Evolutionary conservation across 2,329 filamentous ascomycete genomes (phyloP).

Genomic region (Sclerotinia nivalis): DNA sequence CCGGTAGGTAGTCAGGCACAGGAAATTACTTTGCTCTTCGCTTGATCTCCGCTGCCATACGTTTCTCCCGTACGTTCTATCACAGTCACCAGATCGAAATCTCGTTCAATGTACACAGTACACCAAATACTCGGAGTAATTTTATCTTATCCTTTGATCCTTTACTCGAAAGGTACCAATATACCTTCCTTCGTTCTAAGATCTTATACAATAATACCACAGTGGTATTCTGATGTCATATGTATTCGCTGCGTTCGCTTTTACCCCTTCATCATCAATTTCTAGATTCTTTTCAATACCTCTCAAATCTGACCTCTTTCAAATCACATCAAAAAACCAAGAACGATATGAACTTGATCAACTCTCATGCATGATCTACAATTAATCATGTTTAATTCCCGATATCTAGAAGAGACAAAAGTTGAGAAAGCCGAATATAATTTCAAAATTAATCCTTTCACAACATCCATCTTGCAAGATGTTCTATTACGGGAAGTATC

Average conservation of each 20-base stretch:
- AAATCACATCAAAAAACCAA: background rate
- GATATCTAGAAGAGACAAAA: background rate
- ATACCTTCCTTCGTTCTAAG: background rate
- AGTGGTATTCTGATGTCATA: background rate
- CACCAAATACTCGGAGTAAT: background rate
- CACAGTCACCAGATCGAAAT: conserved; percentile 10
- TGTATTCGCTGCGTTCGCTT: background rate
- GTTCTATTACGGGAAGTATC: background rate
- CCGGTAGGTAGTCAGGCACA: background rate
- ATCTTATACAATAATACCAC: background rate
- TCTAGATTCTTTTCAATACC: background rate
- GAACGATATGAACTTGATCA: background rate
- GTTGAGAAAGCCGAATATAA: background rate
- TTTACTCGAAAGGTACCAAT: background rate
- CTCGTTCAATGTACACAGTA: background rate
- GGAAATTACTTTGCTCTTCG: conserved; percentile 1
- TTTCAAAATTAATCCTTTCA: background rate
- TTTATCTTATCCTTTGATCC: background rate
- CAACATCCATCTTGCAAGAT: background rate
- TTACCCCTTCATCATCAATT: background rate
- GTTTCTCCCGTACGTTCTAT: background rate
- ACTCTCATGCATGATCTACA: background rate
- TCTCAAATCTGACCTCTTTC: background rate
- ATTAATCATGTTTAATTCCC: background rate
- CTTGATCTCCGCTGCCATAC: background rate